Percentiles rank a stretch among this genome's conserved stretches.
Conservation (phyloP, 352 stramenopile species). For the Thalassiosira ordinaria region DNA sequence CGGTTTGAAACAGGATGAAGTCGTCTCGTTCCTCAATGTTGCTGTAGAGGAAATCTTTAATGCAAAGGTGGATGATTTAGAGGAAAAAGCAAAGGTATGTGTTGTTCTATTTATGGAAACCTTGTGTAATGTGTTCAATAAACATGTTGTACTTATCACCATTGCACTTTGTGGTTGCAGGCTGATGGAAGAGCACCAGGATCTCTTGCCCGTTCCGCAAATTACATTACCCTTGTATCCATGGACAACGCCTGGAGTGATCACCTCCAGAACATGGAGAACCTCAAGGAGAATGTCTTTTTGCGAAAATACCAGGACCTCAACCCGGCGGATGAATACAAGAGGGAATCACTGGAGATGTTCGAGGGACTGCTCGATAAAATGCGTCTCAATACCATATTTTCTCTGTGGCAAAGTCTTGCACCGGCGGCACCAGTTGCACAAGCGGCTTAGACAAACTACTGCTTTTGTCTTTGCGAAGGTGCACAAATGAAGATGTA, state of each 20-base stretch:
- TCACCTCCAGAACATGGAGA: slow-evolving; percentile 88
- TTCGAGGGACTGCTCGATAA: slow-evolving; percentile 87
- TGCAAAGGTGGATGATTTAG: slow-evolving; percentile 66
- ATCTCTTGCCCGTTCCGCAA: slow-evolving; percentile 76
- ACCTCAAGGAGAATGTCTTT: slow-evolving; percentile 87
- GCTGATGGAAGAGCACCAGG: slow-evolving; percentile 58
- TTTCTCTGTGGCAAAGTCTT: slow-evolving; percentile 86
- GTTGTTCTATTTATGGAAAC: slow-evolving; percentile 4
- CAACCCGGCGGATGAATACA: slow-evolving; percentile 86
- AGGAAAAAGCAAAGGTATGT: slow-evolving; percentile 60
- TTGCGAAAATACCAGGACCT: slow-evolving; percentile 84
- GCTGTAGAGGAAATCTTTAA: slow-evolving; percentile 79
- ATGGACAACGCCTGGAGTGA: slow-evolving; percentile 89
- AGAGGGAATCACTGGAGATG: slow-evolving; percentile 75
- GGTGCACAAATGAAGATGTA: no score
- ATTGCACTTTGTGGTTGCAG: slow-evolving; percentile 17
- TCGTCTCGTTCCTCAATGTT: slow-evolving; percentile 63
- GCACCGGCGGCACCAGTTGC: slow-evolving; percentile 13
- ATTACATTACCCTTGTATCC: slow-evolving; percentile 84
- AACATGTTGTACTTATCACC: no score
- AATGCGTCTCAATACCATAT: slow-evolving; percentile 88
- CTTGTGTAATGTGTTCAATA: no score
- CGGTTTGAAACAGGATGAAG: slow-evolving; percentile 60
- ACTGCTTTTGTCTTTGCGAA: no score
- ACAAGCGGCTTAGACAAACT: slow-evolving; percentile 44